Evolutionary conservation across 441 rosid species (phyloP).

Genomic region (Raphanus hybrid): DNA sequence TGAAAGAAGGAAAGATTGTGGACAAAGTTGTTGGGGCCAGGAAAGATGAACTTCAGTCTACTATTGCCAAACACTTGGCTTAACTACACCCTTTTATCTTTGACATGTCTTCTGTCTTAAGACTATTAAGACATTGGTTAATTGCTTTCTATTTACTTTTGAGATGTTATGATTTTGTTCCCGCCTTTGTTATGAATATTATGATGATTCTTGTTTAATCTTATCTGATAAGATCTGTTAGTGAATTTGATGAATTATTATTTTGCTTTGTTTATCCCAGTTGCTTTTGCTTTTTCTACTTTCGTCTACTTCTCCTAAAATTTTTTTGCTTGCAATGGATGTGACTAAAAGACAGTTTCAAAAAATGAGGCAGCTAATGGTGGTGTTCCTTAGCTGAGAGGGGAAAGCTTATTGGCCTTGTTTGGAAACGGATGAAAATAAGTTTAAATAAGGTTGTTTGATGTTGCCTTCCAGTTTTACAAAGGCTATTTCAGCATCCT

Average conservation of each 20-base stretch:
- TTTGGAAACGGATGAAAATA: too few relatives aligned
- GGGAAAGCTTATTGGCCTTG: not conserved
- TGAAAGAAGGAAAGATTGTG: conserved; percentile 77
- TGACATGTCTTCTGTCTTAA: not conserved
- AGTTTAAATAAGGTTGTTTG: not conserved
- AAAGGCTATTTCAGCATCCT: conserved; percentile 36
- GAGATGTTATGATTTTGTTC: conserved; percentile 8
- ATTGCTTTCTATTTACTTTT: not conserved
- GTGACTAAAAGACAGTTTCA: not conserved
- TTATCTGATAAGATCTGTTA: not conserved
- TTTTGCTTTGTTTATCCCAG: not conserved
- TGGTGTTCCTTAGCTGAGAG: not conserved
- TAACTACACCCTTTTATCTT: conserved; percentile 40
- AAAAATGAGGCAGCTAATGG: not conserved
- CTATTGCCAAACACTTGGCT: conserved; percentile 67
- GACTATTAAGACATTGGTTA: not conserved
- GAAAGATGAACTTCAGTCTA: conserved; percentile 73
- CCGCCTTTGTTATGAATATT: conserved; percentile 11
- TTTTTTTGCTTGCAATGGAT: not conserved
- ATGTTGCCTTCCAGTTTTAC: conserved; percentile 19
- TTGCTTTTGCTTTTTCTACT: not conserved
- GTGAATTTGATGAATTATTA: not conserved
- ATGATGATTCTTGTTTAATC: not conserved
- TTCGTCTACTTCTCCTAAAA: not conserved
- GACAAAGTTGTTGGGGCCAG: conserved; percentile 91